Percentiles rank a stretch among this genome's conserved stretches.
phyloP scores from a whole-genome alignment of 805 yeast species.

The Scheffersomyces ergatensis region DNA sequence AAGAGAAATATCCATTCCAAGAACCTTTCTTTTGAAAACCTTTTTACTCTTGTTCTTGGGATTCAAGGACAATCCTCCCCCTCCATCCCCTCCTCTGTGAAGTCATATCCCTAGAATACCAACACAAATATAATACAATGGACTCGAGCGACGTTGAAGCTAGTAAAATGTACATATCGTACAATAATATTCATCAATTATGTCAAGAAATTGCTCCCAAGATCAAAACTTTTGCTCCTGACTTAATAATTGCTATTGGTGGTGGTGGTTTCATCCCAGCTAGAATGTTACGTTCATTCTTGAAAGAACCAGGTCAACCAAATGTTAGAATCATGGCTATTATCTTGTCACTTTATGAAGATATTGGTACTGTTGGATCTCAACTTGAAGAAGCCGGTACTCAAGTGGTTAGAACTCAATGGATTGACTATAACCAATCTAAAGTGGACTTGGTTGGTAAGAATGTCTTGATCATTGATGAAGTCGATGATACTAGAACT shows the following conservation, averaged over 20 bases:
- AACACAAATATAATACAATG: not conserved
- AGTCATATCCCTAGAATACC: not conserved
- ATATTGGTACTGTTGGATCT: constrained; percentile 56
- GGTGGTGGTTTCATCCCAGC: constrained; percentile 99
- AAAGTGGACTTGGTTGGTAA: constrained; percentile 63
- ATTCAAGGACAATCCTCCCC: too few relatives aligned
- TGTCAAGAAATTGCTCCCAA: constrained; percentile 62
- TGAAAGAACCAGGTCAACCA: constrained; percentile 83
- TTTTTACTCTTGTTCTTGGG: too few relatives aligned
- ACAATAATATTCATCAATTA: constrained; percentile 76
- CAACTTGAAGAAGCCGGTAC: constrained; percentile 55
- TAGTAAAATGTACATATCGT: constrained; percentile 67
- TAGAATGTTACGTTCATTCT: constrained; percentile 87
- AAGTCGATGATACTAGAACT: constrained; percentile 84
- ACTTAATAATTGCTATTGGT: constrained; percentile 91
- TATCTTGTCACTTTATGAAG: constrained; percentile 88
- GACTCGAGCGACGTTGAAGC: constrained; percentile 18
- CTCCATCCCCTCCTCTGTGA: not conserved
- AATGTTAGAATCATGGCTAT: constrained; percentile 94
- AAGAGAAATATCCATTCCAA: too few relatives aligned
- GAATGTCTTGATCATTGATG: constrained; percentile 73
- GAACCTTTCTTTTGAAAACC: not conserved
- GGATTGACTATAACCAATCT: constrained; percentile 75
- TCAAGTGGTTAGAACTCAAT: constrained; percentile 72
- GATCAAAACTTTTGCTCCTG: constrained; percentile 74